These are phyloP conservation scores for Zangia roseola DNA, from an alignment of 768 basidiomycete genomes.

Conservation along the genomic window DNA sequence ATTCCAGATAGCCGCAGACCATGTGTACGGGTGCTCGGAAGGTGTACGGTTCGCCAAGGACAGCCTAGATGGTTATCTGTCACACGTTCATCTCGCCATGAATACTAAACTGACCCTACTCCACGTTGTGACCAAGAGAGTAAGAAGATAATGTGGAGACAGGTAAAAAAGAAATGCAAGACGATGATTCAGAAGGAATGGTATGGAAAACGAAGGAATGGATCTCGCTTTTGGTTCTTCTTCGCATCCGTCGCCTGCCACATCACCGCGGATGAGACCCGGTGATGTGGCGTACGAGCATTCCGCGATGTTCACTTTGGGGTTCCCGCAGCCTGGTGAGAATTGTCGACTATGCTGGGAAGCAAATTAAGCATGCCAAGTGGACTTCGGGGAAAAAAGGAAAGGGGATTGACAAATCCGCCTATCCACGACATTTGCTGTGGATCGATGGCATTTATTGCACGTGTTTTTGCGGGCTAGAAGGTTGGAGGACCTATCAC, in stretches of 20 bases:
- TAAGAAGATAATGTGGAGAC: slow-evolving; percentile 1
- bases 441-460: slow-evolving; percentile 3
- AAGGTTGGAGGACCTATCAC: background rate
- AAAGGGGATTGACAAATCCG: slow-evolving; percentile 7
- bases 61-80: background rate
- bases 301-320: slow-evolving; percentile 26
- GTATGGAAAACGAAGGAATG: slow-evolving; percentile 1
- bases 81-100: slow-evolving; percentile 16
- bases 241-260: slow-evolving; percentile 10
- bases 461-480: slow-evolving; percentile 11
- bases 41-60: background rate
- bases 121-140: background rate
- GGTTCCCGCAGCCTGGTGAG: background rate
- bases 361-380: slow-evolving; percentile 3
- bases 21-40: too few relatives aligned
- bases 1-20: background rate
- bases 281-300: slow-evolving; percentile 5
- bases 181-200: slow-evolving; percentile 1
- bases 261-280: slow-evolving; percentile 15
- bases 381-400: background rate
- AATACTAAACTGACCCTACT: background rate
- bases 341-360: background rate
- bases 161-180: background rate
- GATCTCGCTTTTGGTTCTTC: background rate
- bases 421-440: slow-evolving; percentile 4